Percentiles rank a stretch among this genome's conserved stretches.
Conservation (phyloP, 2,329 filamentous ascomycete species). For the Meredithiella fracta region DNA sequence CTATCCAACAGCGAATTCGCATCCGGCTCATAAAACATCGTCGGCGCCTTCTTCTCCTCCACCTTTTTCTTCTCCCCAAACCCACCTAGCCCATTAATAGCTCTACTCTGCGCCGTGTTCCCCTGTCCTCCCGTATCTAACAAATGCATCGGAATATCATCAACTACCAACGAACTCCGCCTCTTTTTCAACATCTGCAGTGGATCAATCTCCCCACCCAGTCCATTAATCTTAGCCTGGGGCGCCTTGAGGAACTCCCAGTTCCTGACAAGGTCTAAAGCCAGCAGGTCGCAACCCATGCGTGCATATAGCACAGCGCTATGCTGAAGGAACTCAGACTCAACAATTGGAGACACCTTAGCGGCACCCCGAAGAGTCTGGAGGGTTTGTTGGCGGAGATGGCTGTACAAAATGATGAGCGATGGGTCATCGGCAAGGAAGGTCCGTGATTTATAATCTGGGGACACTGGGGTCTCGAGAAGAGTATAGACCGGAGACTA, state of each 20-base stretch:
- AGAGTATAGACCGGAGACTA: constrained; percentile 65
- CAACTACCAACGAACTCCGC: constrained; percentile 63
- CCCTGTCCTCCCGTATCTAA: constrained; percentile 20
- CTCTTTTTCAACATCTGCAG: constrained; percentile 47
- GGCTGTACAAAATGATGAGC: constrained; percentile 69
- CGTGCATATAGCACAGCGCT: constrained; percentile 71
- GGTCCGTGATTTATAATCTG: constrained; percentile 56
- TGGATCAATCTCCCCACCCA: constrained; percentile 39
- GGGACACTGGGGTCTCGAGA: constrained; percentile 49
- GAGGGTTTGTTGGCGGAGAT: constrained; percentile 64
- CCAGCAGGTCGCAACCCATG: constrained; percentile 86
- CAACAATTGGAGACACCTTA: constrained; percentile 58
- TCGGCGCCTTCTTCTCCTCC: constrained; percentile 42
- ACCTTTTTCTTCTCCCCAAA: constrained; percentile 22
- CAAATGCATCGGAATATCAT: constrained; percentile 43
- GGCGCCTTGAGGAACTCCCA: constrained; percentile 60
- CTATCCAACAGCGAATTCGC: constrained; percentile 73
- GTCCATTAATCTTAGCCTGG: constrained; percentile 18
- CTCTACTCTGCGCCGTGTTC: neutral
- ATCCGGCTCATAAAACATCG: constrained; percentile 85
- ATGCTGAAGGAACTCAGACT: constrained; percentile 80
- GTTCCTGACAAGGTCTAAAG: constrained; percentile 65
- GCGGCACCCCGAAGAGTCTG: constrained; percentile 76
- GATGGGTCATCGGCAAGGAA: constrained; percentile 87
- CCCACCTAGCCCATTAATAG: constrained; percentile 18